Evolutionary conservation across 1,284 basidiomycete genomes (phyloP).

Genomic region (Cryptococcus sp.): DNA sequence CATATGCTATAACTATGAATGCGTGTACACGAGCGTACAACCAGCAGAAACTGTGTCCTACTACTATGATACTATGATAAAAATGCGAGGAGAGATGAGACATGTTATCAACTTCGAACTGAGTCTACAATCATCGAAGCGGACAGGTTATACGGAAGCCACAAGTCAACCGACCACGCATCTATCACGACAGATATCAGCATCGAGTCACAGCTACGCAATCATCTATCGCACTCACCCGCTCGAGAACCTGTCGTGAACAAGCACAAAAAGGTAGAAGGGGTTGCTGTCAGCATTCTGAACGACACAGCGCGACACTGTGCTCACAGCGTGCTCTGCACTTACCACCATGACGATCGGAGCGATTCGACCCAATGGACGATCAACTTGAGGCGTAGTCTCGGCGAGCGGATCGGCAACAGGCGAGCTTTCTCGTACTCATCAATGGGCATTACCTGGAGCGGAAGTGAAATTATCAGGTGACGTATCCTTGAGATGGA

Average conservation of each 20-base stretch:
- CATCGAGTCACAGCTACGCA: neutral
- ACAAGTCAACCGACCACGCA: slow-evolving; percentile 29
- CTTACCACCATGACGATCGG: slow-evolving; percentile 66
- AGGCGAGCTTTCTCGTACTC: slow-evolving; percentile 90
- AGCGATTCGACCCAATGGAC: slow-evolving; percentile 91
- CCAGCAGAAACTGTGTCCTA: too few species aligned
- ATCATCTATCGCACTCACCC: slow-evolving; percentile 17
- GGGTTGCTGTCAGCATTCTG: neutral
- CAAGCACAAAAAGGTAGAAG: neutral
- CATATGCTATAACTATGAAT: too few species aligned
- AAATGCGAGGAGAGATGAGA: too few species aligned
- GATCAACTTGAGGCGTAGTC: slow-evolving; percentile 76
- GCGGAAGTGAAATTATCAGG: too few species aligned
- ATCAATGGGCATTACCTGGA: slow-evolving; percentile 83
- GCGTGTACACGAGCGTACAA: too few species aligned
- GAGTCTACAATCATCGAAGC: too few species aligned
- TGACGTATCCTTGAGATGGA: neutral
- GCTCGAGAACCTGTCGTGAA: slow-evolving; percentile 23
- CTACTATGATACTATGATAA: too few species aligned
- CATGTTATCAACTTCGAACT: too few species aligned
- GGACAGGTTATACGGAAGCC: too few species aligned
- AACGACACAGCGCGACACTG: neutral
- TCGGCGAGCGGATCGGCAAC: slow-evolving; percentile 81
- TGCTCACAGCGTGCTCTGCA: slow-evolving; percentile 4
- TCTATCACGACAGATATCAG: slow-evolving; percentile 9